A percentile compares a stretch with the other conserved stretches of the same genome.
These are phyloP conservation scores for Taiozyma sp. DNA, from an alignment of 1,139 yeast species.

Conservation along the genomic window DNA sequence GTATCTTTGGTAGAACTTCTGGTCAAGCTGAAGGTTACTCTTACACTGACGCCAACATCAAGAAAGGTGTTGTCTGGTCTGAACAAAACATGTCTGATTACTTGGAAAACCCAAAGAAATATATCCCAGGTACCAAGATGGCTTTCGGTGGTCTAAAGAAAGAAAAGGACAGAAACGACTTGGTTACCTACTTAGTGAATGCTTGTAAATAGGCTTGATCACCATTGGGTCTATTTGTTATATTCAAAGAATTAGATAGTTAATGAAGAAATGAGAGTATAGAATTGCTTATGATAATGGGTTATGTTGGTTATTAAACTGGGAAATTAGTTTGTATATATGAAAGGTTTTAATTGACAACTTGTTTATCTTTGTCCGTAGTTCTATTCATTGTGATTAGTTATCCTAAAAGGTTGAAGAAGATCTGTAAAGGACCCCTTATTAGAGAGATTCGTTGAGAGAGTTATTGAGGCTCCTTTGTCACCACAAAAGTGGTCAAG, in stretches of 20 bases:
- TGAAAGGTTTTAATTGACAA: background rate
- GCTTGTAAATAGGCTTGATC: conserved; percentile 55
- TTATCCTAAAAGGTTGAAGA: too few species aligned
- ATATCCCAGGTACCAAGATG: conserved; percentile 99
- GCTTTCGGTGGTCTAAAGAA: conserved; percentile 99
- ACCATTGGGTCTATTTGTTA: background rate
- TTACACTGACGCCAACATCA: conserved; percentile 97
- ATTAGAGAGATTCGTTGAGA: too few species aligned
- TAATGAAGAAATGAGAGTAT: background rate
- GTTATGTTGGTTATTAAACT: background rate
- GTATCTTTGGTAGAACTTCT: conserved; percentile 86
- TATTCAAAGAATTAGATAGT: background rate
- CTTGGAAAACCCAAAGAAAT: conserved; percentile 99
- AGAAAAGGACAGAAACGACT: conserved; percentile 97
- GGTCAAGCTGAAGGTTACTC: conserved; percentile 93
- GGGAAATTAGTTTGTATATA: background rate
- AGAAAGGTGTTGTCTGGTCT: conserved; percentile 85
- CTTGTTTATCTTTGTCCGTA: background rate
- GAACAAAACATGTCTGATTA: conserved; percentile 90
- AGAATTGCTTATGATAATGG: background rate
- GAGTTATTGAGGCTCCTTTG: too few species aligned
- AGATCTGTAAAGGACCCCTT: too few species aligned
- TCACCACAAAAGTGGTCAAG: too few species aligned
- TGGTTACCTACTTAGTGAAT: conserved; percentile 79
- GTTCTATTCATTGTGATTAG: background rate